Conservation (phyloP, 1,284 basidiomycete genomes). For the Fomes fomentarius region DNA sequence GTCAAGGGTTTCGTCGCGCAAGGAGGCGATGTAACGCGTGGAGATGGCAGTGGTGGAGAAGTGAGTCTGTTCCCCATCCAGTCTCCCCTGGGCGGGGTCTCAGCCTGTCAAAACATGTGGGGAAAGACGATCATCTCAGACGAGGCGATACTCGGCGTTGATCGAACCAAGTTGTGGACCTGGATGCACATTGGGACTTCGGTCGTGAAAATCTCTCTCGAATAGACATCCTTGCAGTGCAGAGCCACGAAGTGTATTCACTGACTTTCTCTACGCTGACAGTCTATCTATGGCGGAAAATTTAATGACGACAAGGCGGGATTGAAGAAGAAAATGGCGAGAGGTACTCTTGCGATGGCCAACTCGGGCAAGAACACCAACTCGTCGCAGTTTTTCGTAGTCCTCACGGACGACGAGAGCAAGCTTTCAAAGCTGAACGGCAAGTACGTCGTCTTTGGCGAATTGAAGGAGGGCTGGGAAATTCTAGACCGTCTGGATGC, state of each 20-base stretch:
- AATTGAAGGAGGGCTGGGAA: slow-evolving; percentile 38
- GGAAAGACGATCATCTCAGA: too few relatives aligned
- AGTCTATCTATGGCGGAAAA: slow-evolving; percentile 53
- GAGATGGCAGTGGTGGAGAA: slow-evolving; percentile 55
- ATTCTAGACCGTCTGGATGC: slow-evolving; percentile 41
- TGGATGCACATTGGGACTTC: too few relatives aligned
- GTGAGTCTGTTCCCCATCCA: too few relatives aligned
- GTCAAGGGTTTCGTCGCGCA: slow-evolving; percentile 52
- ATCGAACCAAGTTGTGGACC: too few relatives aligned
- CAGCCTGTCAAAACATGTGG: too few relatives aligned
- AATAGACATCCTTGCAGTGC: too few relatives aligned
- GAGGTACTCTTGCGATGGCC: slow-evolving; percentile 52
- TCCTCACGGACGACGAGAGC: slow-evolving; percentile 44
- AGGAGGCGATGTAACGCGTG: slow-evolving; percentile 53
- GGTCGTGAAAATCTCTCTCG: too few relatives aligned
- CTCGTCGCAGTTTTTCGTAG: slow-evolving; percentile 54
- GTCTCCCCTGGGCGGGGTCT: too few relatives aligned
- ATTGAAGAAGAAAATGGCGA: slow-evolving; percentile 41
- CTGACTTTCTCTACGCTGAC: neutral
- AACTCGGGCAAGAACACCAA: slow-evolving; percentile 50
- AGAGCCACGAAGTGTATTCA: neutral
- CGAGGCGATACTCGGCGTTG: too few relatives aligned
- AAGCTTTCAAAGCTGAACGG: slow-evolving; percentile 47
- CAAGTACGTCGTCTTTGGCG: slow-evolving; percentile 51
- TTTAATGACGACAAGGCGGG: slow-evolving; percentile 54